Percentiles rank a stretch among this genome's conserved stretches.
These are phyloP conservation scores for Kazachstania africana DNA, from an alignment of 805 yeast species.

Conservation along the genomic window DNA sequence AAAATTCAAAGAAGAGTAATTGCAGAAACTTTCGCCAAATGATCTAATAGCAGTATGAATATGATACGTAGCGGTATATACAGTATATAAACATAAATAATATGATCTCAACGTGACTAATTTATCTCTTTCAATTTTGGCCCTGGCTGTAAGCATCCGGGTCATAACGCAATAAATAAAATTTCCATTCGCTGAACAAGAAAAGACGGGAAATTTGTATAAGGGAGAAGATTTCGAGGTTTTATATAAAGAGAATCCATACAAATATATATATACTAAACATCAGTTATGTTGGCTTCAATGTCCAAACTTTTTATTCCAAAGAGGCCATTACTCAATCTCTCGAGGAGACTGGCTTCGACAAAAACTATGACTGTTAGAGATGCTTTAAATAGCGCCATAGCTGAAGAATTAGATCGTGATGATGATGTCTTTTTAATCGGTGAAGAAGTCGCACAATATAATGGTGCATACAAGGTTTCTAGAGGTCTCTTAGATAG, in stretches of 20 bases:
- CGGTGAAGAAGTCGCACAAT: constrained; percentile 99
- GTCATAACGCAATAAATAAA: too few relatives aligned
- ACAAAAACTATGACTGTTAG: constrained; percentile 77
- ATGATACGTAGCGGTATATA: not conserved
- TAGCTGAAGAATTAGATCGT: constrained; percentile 95
- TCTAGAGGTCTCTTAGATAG: constrained; percentile 91
- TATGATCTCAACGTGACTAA: not conserved
- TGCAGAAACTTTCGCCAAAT: constrained; percentile 37
- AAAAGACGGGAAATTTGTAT: too few relatives aligned
- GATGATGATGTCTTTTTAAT: constrained; percentile 88
- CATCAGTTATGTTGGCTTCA: too few relatives aligned
- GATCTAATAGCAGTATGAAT: constrained; percentile 18
- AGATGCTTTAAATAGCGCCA: constrained; percentile 89
- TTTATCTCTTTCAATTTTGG: too few relatives aligned
- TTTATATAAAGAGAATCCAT: too few relatives aligned
- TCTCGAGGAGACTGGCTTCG: constrained; percentile 19
- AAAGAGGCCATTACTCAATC: not conserved
- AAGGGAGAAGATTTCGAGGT: too few relatives aligned
- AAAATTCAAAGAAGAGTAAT: constrained; percentile 60
- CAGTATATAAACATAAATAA: too few relatives aligned
- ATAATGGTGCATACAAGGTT: constrained; percentile 97
- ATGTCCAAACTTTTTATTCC: too few relatives aligned
- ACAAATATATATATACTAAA: too few relatives aligned
- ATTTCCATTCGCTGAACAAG: too few relatives aligned
- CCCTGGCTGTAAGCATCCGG: too few relatives aligned